These are phyloP conservation scores for Boletus speciosus DNA, from an alignment of 768 basidiomycete genomes.

Conservation along the genomic window DNA sequence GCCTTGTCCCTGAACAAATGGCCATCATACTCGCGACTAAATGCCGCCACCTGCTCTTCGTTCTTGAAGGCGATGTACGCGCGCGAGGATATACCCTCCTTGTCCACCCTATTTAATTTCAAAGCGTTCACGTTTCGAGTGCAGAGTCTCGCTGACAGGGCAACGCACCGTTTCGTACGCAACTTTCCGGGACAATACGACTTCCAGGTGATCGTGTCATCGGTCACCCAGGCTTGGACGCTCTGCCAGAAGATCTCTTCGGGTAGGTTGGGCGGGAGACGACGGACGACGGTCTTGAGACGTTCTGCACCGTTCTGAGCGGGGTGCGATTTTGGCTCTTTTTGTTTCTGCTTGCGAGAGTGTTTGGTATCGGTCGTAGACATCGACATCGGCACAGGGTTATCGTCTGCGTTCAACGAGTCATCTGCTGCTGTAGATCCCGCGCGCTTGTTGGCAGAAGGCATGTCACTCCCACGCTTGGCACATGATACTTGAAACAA, in stretches of 20 bases:
- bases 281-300: slow-evolving; percentile 82
- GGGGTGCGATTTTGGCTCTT: slow-evolving; percentile 32
- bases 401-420: background rate
- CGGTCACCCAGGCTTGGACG: slow-evolving; percentile 78
- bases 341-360: slow-evolving; percentile 27
- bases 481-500: background rate
- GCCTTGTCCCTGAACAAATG: slow-evolving; percentile 90
- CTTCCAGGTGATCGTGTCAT: slow-evolving; percentile 69
- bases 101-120: slow-evolving; percentile 53
- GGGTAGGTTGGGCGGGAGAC: slow-evolving; percentile 88
- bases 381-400: slow-evolving; percentile 1
- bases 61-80: slow-evolving; percentile 90
- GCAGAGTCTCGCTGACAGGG: background rate
- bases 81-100: slow-evolving; percentile 81
- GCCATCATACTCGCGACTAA: slow-evolving; percentile 85
- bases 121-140: too few species aligned
- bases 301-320: slow-evolving; percentile 44
- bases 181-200: slow-evolving; percentile 64
- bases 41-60: slow-evolving; percentile 64
- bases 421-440: background rate
- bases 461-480: slow-evolving; percentile 4
- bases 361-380: slow-evolving; percentile 18
- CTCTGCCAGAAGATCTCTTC: slow-evolving; percentile 94
- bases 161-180: slow-evolving; percentile 55
- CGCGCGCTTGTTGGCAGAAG: background rate